Evolutionary conservation across 108 stramenopile species (phyloP).

Genomic region (Cyclotella baltica): DNA sequence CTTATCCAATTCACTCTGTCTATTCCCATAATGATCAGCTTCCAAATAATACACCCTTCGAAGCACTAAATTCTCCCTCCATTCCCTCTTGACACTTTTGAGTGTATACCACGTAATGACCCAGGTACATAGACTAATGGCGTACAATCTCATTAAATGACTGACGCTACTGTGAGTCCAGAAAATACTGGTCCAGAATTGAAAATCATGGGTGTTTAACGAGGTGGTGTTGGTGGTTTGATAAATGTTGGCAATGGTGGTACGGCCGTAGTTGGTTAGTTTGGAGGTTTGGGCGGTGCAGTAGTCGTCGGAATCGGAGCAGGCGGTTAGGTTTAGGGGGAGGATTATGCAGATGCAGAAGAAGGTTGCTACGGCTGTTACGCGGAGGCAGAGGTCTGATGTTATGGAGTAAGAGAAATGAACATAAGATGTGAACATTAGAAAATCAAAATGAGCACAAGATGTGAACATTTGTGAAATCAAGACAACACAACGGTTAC

Average conservation of each 20-base stretch:
- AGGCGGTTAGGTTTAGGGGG: constrained; percentile 72
- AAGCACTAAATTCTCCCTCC: constrained; percentile 76
- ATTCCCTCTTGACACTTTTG: constrained; percentile 63
- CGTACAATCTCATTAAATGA: constrained; percentile 61
- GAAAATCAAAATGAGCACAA: too few relatives aligned
- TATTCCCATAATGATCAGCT: constrained; percentile 73
- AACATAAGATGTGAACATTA: too few relatives aligned
- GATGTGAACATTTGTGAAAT: too few relatives aligned
- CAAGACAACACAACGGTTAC: too few relatives aligned
- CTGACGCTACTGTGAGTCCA: constrained; percentile 20
- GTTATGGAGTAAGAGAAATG: too few relatives aligned
- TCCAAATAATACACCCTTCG: constrained; percentile 88
- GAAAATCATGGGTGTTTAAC: neutral
- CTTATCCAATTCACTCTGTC: constrained; percentile 66
- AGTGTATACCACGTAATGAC: constrained; percentile 63
- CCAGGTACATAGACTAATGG: constrained; percentile 66
- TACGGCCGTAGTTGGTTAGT: constrained; percentile 77
- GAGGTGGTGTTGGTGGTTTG: neutral
- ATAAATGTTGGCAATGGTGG: constrained; percentile 80
- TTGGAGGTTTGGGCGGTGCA: constrained; percentile 21
- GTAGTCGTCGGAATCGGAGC: constrained; percentile 33
- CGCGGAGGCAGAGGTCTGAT: constrained; percentile 62
- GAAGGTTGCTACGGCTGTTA: constrained; percentile 60
- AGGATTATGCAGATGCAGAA: constrained; percentile 69
- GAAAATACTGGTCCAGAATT: constrained; percentile 43